Evolutionary conservation across 306 rosid genomes (phyloP).

Genomic region (Pterocarpus macrocarpus): DNA sequence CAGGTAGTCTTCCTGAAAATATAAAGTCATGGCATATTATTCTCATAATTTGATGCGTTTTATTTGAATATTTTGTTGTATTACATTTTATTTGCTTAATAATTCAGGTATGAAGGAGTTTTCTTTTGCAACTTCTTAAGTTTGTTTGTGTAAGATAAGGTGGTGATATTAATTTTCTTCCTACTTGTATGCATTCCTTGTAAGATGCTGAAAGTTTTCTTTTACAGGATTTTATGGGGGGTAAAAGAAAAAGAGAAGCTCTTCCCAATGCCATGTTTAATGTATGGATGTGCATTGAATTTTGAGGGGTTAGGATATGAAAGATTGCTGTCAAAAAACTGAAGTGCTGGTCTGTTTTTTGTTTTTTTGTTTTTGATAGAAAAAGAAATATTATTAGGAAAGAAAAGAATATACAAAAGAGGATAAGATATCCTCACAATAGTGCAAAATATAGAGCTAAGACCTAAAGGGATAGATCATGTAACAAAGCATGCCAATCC

Average conservation of each 20-base stretch:
- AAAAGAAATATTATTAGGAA: too few relatives aligned
- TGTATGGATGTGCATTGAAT: neutral
- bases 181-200: conserved; percentile 7
- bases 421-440: too few relatives aligned
- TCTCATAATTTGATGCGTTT: conserved; percentile 34
- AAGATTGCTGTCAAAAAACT: too few relatives aligned
- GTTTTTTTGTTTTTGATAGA: too few relatives aligned
- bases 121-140: neutral
- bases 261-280: neutral
- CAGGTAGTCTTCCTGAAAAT: conserved; percentile 67
- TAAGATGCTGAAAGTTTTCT: neutral
- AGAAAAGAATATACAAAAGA: too few relatives aligned
- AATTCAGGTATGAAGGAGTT: conserved; percentile 18
- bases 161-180: neutral
- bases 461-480: too few relatives aligned
- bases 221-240: neutral
- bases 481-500: too few relatives aligned
- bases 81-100: neutral
- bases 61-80: conserved; percentile 5
- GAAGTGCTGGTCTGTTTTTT: too few relatives aligned
- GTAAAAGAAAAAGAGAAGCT: neutral
- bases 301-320: too few relatives aligned
- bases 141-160: neutral
- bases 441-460: too few relatives aligned
- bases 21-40: conserved; percentile 30